A percentile compares a stretch with the other conserved stretches of the same genome.
Evolutionary conservation across 441 rosid species (phyloP).

Genomic region (Corymbia calophylla): DNA sequence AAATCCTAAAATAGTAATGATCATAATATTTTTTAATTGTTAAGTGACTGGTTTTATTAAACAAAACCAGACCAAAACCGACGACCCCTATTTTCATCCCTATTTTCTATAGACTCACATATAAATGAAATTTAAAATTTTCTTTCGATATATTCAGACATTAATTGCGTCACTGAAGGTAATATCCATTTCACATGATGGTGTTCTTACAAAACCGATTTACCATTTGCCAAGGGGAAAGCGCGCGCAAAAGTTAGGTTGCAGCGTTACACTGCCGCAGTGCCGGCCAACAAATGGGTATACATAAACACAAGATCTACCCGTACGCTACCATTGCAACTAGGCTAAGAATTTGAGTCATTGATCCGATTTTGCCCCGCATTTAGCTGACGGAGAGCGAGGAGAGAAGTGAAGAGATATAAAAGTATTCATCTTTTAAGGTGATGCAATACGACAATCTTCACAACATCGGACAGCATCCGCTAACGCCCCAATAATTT

Average conservation of each 20-base stretch:
- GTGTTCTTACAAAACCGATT: not conserved
- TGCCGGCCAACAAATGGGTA: not conserved
- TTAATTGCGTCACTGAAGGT: not conserved
- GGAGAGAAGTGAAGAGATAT: not conserved
- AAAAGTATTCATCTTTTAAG: not conserved
- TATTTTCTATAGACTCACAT: not conserved
- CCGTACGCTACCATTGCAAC: not conserved
- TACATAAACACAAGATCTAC: not conserved
- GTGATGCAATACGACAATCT: not conserved
- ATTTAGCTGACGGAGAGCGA: not conserved
- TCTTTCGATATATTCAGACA: no score
- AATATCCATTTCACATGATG: not conserved
- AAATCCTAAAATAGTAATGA: no score
- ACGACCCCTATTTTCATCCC: no score
- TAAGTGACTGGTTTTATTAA: no score
- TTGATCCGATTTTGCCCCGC: not conserved
- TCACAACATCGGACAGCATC: not conserved
- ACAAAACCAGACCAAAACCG: no score
- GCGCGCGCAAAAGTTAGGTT: not conserved
- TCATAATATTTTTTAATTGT: no score
- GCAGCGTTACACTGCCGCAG: not conserved
- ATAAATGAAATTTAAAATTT: not conserved
- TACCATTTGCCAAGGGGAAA: not conserved
- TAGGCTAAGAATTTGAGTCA: not conserved
- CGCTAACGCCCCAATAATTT: not conserved